These are phyloP conservation scores for Candida sp. DNA, from an alignment of 1,139 yeast genomes.

Conservation along the genomic window DNA sequence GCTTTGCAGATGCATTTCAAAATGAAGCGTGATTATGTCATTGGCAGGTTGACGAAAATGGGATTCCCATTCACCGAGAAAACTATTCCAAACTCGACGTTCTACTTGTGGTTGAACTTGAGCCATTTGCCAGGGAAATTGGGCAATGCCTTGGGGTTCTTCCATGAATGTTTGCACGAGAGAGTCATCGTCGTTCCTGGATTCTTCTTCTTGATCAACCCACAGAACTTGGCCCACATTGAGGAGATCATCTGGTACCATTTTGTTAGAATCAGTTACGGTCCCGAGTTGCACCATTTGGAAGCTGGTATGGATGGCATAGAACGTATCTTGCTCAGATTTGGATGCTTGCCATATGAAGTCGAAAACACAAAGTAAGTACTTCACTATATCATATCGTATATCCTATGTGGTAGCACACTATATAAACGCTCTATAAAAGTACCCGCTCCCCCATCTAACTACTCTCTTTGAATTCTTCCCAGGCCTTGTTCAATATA, in stretches of 20 bases:
- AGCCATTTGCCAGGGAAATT: constrained; percentile 63
- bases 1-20: constrained; percentile 66
- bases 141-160: constrained; percentile 65
- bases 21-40: constrained; percentile 64
- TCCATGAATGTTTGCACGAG: constrained; percentile 71
- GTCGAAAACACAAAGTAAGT: not conserved
- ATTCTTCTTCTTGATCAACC: constrained; percentile 68
- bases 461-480: constrained; percentile 56
- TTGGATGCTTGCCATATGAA: constrained; percentile 44
- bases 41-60: constrained; percentile 55
- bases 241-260: constrained; percentile 71
- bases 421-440: too few species aligned
- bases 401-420: too few species aligned
- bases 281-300: constrained; percentile 61
- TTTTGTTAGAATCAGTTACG: constrained; percentile 65
- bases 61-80: constrained; percentile 55
- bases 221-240: constrained; percentile 62
- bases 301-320: constrained; percentile 72
- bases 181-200: constrained; percentile 71
- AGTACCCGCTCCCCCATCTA: not conserved
- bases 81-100: constrained; percentile 63
- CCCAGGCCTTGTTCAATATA: constrained; percentile 90
- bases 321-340: constrained; percentile 56
- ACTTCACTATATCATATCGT: not conserved
- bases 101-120: constrained; percentile 67